These are phyloP conservation scores for Starmerella tilneyi DNA, from an alignment of 805 yeast species.

Conservation along the genomic window DNA sequence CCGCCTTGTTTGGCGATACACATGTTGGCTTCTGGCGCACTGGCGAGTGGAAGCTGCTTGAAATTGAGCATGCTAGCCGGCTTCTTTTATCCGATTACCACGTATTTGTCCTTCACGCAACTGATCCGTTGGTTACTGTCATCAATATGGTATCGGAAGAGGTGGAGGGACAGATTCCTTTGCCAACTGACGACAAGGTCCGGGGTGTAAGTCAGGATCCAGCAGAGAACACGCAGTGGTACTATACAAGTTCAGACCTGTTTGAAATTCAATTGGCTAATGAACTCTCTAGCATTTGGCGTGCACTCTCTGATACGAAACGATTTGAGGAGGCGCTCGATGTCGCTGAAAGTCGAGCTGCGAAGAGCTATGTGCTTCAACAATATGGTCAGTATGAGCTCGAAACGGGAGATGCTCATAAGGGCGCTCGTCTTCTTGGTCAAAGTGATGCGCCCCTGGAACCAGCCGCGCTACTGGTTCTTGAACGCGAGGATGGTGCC, in stretches of 20 bases:
- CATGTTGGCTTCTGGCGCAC: constrained; percentile 2
- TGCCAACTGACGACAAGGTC: constrained; percentile 33
- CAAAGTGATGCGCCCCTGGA: constrained; percentile 58
- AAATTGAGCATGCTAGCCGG: not conserved
- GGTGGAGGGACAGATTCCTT: constrained; percentile 36
- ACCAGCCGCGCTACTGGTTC: constrained; percentile 47
- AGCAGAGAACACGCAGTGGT: constrained; percentile 58
- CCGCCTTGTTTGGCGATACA: constrained; percentile 6
- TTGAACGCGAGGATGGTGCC: constrained; percentile 36
- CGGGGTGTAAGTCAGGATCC: constrained; percentile 45
- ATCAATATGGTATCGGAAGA: constrained; percentile 29
- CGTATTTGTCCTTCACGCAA: constrained; percentile 4
- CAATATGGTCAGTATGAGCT: constrained; percentile 47
- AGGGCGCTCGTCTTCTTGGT: constrained; percentile 50
- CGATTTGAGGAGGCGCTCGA: constrained; percentile 58
- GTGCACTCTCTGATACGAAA: constrained; percentile 40
- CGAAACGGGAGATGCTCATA: constrained; percentile 25
- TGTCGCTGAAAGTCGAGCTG: constrained; percentile 30
- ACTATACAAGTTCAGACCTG: constrained; percentile 48
- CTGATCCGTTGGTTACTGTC: constrained; percentile 1
- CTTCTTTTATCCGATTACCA: constrained; percentile 16
- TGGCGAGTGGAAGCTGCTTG: not conserved
- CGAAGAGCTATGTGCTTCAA: constrained; percentile 40
- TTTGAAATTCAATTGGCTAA: constrained; percentile 57
- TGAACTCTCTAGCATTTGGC: constrained; percentile 72